A percentile compares a stretch with the other conserved stretches of the same genome.
phyloP scores from a whole-genome alignment of 306 rosid genomes.

The Geum urbanum region DNA sequence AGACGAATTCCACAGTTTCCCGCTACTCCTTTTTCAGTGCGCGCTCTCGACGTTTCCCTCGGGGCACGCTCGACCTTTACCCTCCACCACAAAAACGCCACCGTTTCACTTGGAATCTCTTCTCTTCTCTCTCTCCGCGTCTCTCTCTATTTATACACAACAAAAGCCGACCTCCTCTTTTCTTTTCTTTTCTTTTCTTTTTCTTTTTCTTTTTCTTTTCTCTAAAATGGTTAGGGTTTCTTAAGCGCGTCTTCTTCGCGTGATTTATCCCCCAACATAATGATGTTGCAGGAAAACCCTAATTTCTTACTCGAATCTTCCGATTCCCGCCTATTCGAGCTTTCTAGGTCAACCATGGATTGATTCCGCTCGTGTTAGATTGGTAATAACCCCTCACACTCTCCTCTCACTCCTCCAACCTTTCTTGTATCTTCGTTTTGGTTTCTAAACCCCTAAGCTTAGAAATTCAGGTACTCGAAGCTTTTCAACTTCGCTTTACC shows the following conservation, averaged over 20 bases:
- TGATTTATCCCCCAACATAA: neutral
- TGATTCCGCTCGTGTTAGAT: slow-evolving; percentile 18
- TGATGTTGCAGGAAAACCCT: slow-evolving; percentile 31
- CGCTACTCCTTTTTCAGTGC: slow-evolving; percentile 1
- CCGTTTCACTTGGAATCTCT: slow-evolving; percentile 28
- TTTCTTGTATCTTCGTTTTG: neutral
- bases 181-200: neutral
- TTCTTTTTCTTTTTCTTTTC: slow-evolving; percentile 6
- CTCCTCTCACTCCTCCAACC: neutral
- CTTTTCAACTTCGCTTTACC: slow-evolving; percentile 6
- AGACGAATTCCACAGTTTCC: slow-evolving; percentile 5
- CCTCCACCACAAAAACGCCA: slow-evolving; percentile 27
- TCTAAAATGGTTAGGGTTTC: slow-evolving; percentile 69
- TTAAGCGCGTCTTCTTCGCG: slow-evolving; percentile 28
- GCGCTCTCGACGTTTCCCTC: neutral
- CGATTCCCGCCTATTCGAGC: slow-evolving; percentile 15
- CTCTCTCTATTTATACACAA: neutral
- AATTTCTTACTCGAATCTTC: slow-evolving; percentile 11
- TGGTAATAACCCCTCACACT: slow-evolving; percentile 19
- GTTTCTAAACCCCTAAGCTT: neutral
- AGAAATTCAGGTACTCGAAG: neutral
- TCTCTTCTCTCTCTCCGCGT: slow-evolving; percentile 3
- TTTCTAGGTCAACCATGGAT: slow-evolving; percentile 36
- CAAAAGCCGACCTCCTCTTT: slow-evolving; percentile 12
- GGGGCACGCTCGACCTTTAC: slow-evolving; percentile 31